A percentile compares a stretch with the other conserved stretches of the same genome.
These are phyloP conservation scores for Macrocybe gigantea DNA, from an alignment of 768 basidiomycete genomes.

Conservation along the genomic window DNA sequence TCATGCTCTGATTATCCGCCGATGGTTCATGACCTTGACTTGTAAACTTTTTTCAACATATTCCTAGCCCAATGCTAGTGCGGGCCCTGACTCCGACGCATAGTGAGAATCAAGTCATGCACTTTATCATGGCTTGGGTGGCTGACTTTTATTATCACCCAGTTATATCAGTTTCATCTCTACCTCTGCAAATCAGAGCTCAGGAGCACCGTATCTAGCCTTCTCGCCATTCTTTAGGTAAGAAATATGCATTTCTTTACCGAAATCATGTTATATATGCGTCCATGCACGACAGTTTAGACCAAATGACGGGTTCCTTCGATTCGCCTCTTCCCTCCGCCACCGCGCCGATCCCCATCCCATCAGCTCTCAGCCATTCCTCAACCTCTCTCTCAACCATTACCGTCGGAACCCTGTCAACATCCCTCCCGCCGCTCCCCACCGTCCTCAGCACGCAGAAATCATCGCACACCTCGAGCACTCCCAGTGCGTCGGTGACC, in stretches of 20 bases:
- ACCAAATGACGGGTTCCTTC: slow-evolving; percentile 57
- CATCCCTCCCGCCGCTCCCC: slow-evolving; percentile 13
- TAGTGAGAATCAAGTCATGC: slow-evolving; percentile 39
- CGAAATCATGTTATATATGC: not conserved
- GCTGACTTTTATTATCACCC: slow-evolving; percentile 5
- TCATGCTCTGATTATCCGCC: not conserved
- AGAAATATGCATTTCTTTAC: slow-evolving; percentile 13
- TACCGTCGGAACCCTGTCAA: slow-evolving; percentile 28
- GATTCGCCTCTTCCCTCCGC: slow-evolving; percentile 41
- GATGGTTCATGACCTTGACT: not conserved
- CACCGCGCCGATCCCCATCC: slow-evolving; percentile 36
- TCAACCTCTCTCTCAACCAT: slow-evolving; percentile 32
- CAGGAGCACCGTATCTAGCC: slow-evolving; percentile 23
- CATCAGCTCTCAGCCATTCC: slow-evolving; percentile 28
- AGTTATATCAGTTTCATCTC: slow-evolving; percentile 63
- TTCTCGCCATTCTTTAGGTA: slow-evolving; percentile 58
- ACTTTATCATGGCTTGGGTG: not conserved
- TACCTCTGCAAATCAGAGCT: slow-evolving; percentile 22
- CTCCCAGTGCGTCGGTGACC: slow-evolving; percentile 4
- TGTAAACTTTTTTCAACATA: not conserved
- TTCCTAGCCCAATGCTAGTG: slow-evolving; percentile 45
- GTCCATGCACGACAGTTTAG: slow-evolving; percentile 30
- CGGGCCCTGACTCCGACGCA: slow-evolving; percentile 47
- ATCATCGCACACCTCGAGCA: slow-evolving; percentile 1
- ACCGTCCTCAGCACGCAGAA: slow-evolving; percentile 1